Base-by-base conservation (phyloP, 768 basidiomycete genomes). In the Kwoniella sp. region DNA sequence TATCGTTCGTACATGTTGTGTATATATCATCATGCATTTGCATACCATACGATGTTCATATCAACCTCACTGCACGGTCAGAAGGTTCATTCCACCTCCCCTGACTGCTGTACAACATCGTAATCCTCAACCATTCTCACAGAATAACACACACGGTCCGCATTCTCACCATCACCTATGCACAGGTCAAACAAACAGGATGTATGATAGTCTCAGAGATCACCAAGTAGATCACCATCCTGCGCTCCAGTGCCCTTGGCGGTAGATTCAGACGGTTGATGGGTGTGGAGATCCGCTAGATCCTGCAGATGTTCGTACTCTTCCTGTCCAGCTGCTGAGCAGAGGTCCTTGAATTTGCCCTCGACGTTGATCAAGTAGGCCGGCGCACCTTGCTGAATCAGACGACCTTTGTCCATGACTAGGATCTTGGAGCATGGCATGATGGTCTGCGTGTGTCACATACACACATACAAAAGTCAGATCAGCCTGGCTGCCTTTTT, bases 401-500 rank as follows among this genome's bases (percentile, higher is more conserved):
- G 34, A 12, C 50, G 38, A 22, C 75, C 75, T 54, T 71, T 69
- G 55, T 79, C 78, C 73, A 79, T 73, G 26, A 79, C 76, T 8
- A 79, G 60, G 51, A 79, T 69, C 69, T 76, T 75, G 66, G 63
- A 66, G 60, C 72, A 75, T 2, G 73, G 73, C 69, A 79, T 76
- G 71, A 77, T 73, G 0, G 75, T 76, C 73, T 72, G 58, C 7
- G 13, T 20, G 17, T 20, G n/a, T 9, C 25, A 45, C 52, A 60
- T n/a, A 20, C 17, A 23, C 11, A 31, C 48, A 54, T 7, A n/a
- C 30, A 26, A 47, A 22, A 26, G 12, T 55, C 58, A 25, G 25
- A 26, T 11, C 22, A 23, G 9, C 55, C 7, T 4, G 4, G 50
- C 17, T 12, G 2, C 22, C 38, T 7, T 41, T n/a, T n/a, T n/a